These are phyloP conservation scores for Scutellaria minor DNA, from an alignment of 257 asterid genomes.

Conservation along the genomic window DNA sequence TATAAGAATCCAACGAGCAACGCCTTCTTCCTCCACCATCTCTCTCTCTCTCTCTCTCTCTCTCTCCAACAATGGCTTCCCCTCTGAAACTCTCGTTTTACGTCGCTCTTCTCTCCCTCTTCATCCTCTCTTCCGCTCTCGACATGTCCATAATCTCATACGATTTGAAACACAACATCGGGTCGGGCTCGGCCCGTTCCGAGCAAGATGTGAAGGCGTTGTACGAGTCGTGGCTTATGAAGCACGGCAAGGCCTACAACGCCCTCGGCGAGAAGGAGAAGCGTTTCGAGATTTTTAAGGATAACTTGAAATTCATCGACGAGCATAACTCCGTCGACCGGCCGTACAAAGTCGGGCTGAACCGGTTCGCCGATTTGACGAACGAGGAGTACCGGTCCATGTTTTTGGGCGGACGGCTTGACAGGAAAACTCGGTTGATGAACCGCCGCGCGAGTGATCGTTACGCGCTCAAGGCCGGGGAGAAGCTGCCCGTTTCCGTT, in stretches of 20 bases:
- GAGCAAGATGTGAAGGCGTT: constrained; percentile 44
- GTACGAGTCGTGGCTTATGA: constrained; percentile 81
- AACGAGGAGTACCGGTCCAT: constrained; percentile 69
- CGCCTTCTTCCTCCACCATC: not conserved
- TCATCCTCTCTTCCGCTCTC: constrained; percentile 55
- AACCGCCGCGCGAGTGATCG: constrained; percentile 45
- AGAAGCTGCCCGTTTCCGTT: constrained; percentile 62
- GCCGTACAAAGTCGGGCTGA: constrained; percentile 65
- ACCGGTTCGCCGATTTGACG: constrained; percentile 81
- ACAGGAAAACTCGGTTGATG: constrained; percentile 48
- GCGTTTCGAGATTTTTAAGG: constrained; percentile 76
- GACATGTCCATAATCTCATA: constrained; percentile 80
- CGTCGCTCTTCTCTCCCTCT: constrained; percentile 38
- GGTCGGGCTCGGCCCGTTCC: constrained; percentile 35
- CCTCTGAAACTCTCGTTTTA: constrained; percentile 30
- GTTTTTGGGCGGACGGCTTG: constrained; percentile 54
- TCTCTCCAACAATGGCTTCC: constrained; percentile 55
- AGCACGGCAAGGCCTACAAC: constrained; percentile 68
- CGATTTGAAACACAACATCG: constrained; percentile 44
- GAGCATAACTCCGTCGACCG: constrained; percentile 63
- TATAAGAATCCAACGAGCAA: not conserved
- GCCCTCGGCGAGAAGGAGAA: constrained; percentile 71
- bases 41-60: not conserved
- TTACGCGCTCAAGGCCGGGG: constrained; percentile 62
- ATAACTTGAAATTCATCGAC: constrained; percentile 64